Evolutionary conservation across 2,329 filamentous ascomycete genomes (phyloP), one percentile per base, ranked within the genome.

Genomic region (Claviceps arundinis): DNA sequence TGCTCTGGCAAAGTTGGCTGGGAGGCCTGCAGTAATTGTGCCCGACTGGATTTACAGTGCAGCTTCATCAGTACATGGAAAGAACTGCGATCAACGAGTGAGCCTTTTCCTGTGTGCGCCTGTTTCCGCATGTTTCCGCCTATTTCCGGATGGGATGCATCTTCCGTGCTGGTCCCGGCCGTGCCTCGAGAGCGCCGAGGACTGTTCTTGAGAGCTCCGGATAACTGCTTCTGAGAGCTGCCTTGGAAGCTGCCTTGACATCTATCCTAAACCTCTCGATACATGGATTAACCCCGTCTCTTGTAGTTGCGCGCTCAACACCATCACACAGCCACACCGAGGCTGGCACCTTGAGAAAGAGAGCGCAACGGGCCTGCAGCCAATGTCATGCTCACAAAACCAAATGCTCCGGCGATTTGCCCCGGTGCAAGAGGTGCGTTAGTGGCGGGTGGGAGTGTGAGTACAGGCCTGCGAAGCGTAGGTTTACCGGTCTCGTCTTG

Each of bases 311-410:
- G 3, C 62, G 70, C 53, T 70, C 68, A 34, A 68, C 63, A 7
- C 69, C 70, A 9, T 69, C 68, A 1, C 63, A 65, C 22, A 69
- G 65, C 50, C 67, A 67, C 51, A 72, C 70, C 14, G 69, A 72
- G 55, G 70, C 69, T 7, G 70, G 70, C 6, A 71, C 69, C 5
- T 49, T 67, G 34, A 62, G 70, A 24, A 71, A 70, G 52, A 64
- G 70, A 38, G 69, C 69, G 4, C 70, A 71, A 51, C 58, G 68
- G 48, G 69, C 70, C n/a, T 72, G 70, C 56, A 64, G 61, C 24
- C 63, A 70, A 50, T 72, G 70, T 37, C 69, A 71, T 55, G 53
- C 62, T 3, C 68, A 71, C 57, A 72, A 72, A 57, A 71, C 69
- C 1, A 71, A 70, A 54, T 72, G 70, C 54, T 70, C 68, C 1